A percentile compares a stretch with the other conserved stretches of the same genome.
These are phyloP conservation scores for Epichloe festucae DNA, from an alignment of 2,329 filamentous ascomycete species.

Conservation along the genomic window DNA sequence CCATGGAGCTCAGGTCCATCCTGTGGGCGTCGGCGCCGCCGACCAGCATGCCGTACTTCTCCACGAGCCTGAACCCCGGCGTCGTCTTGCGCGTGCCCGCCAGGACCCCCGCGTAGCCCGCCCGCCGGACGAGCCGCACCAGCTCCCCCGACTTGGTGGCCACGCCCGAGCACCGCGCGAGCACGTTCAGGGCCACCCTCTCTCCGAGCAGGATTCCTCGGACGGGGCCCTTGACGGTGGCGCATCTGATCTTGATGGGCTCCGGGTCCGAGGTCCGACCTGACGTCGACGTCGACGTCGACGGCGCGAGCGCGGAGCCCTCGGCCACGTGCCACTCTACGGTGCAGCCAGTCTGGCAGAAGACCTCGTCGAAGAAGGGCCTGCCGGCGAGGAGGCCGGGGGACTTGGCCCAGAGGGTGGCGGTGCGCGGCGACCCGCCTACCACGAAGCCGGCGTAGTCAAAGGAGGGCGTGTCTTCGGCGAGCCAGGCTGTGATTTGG, in stretches of 20 bases:
- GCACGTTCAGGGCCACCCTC: constrained; percentile 78
- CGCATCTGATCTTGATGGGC: constrained; percentile 44
- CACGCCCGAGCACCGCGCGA: constrained; percentile 84
- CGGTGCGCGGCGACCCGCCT: constrained; percentile 51
- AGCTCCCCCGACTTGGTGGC: constrained; percentile 54
- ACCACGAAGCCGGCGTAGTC: constrained; percentile 98
- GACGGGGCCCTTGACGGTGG: constrained; percentile 75
- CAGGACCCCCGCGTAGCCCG: constrained; percentile 71
- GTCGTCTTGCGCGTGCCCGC: constrained; percentile 96
- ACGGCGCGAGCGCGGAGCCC: constrained; percentile 50
- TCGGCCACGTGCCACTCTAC: constrained; percentile 80
- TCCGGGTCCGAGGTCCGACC: too few species aligned
- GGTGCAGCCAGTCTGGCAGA: constrained; percentile 77
- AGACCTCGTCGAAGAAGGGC: constrained; percentile 92
- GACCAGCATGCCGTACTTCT: constrained; percentile 96
- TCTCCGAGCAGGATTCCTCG: constrained; percentile 77
- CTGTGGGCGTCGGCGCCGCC: constrained; percentile 86
- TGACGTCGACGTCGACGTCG: constrained; percentile 17
- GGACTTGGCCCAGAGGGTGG: constrained; percentile 57
- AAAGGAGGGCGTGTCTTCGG: constrained; percentile 91
- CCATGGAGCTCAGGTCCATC: constrained; percentile 86
- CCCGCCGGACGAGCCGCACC: constrained; percentile 41
- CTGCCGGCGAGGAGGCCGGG: constrained; percentile 75
- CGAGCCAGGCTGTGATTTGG: constrained; percentile 71
- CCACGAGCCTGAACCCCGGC: constrained; percentile 84